Evolutionary conservation across 768 basidiomycete genomes (phyloP), one percentile per base, ranked within the genome.

Genomic region (Chalciporus pseudorubinellus): DNA sequence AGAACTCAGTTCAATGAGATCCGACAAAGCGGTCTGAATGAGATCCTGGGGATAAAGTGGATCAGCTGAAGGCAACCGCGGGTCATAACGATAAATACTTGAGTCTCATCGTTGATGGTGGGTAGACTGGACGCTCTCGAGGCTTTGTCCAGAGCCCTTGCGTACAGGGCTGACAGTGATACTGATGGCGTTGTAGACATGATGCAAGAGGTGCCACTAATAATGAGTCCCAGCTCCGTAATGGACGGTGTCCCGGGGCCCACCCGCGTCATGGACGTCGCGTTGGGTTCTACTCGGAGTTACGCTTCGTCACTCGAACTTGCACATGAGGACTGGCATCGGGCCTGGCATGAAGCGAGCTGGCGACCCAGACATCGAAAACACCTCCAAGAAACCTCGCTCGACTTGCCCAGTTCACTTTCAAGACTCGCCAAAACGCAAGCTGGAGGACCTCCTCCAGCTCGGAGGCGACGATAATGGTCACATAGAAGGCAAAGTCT

Each of bases 1-100:
- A 28, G 76, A 70, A 41, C 74, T 70, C 34, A 89, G 68, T 39
- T 72, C 70, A 21, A 72, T 70, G 26, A 93, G 71, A 71, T 90
- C 82, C 7, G 68, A 64, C 45, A 87, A 64, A 39, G 81, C 74
- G 42, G 77, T 73, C 38, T 74, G 72, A 22, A 91, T 66, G 48
- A 88, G 68, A 56, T 81, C 76, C 90, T 93, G 53, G 44, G 31
- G n/a, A 28, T 20, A 33, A 28, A 31, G 48, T 44, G 22, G 11
- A 36, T 59, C 39, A 50, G 58, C 50, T 48, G 59, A 44, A 43
- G 20, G 24, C 11, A 19, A 26, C 40, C 6, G 28, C n/a, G 10
- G 16, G 19, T 10, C 13, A 41, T 21, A 18, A n/a, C 3, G 24
- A 53, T 12, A 29, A 57, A 60, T 57, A 73, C 79, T 70, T 81